Evolutionary conservation across 805 yeast genomes (phyloP).

Genomic region (Candida dendrica): DNA sequence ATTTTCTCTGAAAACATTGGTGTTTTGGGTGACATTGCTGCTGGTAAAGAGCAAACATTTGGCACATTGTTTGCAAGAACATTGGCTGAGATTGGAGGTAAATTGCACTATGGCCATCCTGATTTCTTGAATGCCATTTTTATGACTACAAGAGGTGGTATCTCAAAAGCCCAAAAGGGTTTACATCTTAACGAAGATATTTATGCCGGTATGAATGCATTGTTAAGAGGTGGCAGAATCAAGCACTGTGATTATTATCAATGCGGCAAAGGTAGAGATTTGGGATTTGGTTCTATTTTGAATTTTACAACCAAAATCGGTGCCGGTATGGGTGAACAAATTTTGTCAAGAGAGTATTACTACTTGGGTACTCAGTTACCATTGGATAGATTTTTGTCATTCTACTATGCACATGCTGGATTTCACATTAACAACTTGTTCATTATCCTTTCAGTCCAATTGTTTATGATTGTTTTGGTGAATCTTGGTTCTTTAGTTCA

Average conservation of each 20-base stretch:
- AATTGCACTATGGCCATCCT: slow-evolving; percentile 94
- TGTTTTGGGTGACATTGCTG: slow-evolving; percentile 91
- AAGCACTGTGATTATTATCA: slow-evolving; percentile 95
- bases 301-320: slow-evolving; percentile 95
- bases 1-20: slow-evolving; percentile 92
- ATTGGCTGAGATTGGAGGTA: slow-evolving; percentile 88
- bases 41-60: slow-evolving; percentile 95
- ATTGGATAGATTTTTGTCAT: slow-evolving; percentile 81
- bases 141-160: slow-evolving; percentile 94
- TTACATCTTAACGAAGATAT: slow-evolving; percentile 91
- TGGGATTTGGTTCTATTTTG: slow-evolving; percentile 87
- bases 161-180: slow-evolving; percentile 92
- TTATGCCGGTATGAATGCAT: slow-evolving; percentile 90
- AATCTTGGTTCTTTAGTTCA: slow-evolving; percentile 73
- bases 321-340: slow-evolving; percentile 97
- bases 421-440: slow-evolving; percentile 89
- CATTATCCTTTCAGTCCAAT: slow-evolving; percentile 78
- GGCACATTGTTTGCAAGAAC: slow-evolving; percentile 94
- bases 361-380: slow-evolving; percentile 87
- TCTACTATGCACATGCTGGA: slow-evolving; percentile 96
- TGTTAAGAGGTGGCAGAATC: slow-evolving; percentile 85
- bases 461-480: slow-evolving; percentile 73
- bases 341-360: slow-evolving; percentile 85
- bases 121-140: slow-evolving; percentile 85
- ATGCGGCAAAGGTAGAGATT: slow-evolving; percentile 94